Percentiles rank a stretch among this genome's conserved stretches.
Evolutionary conservation across 805 yeast species (phyloP).

Genomic region (Saturnispora sekii): DNA sequence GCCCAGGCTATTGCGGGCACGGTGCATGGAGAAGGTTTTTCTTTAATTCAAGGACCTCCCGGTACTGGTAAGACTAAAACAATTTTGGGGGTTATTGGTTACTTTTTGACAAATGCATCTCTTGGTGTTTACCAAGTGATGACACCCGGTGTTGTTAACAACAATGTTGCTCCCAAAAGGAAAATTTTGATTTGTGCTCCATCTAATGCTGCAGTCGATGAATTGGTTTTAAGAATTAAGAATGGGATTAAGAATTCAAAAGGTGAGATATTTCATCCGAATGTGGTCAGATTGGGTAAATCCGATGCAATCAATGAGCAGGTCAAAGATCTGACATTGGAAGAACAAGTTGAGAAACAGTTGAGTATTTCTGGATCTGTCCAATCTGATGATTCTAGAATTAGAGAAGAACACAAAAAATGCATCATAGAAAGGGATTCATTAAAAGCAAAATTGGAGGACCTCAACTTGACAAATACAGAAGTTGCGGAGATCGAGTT

Average conservation of each 20-base stretch:
- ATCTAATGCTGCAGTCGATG: constrained; percentile 98
- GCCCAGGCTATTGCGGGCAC: constrained; percentile 82
- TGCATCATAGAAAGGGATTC: constrained; percentile 50
- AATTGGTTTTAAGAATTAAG: constrained; percentile 72
- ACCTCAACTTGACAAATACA: constrained; percentile 26
- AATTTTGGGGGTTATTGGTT: constrained; percentile 82
- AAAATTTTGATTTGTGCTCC: constrained; percentile 93
- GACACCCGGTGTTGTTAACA: constrained; percentile 9
- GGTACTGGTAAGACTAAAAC: constrained; percentile 99
- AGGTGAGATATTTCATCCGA: constrained; percentile 49
- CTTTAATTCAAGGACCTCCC: constrained; percentile 96
- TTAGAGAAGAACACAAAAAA: constrained; percentile 41
- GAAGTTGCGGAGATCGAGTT: constrained; percentile 40
- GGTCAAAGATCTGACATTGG: constrained; percentile 75
- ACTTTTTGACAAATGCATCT: constrained; percentile 39
- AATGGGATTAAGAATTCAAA: constrained; percentile 52
- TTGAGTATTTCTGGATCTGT: constrained; percentile 30
- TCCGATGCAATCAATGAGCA: constrained; percentile 78
- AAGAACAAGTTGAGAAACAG: constrained; percentile 68
- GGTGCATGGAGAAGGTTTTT: constrained; percentile 60
- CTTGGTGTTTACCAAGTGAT: constrained; percentile 9
- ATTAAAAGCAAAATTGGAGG: constrained; percentile 33
- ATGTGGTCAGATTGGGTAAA: constrained; percentile 79
- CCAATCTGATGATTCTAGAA: constrained; percentile 33
- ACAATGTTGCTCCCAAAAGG: constrained; percentile 22